Base-by-base conservation (phyloP, 331 rosid genomes). In the Dryas integrifolia region DNA sequence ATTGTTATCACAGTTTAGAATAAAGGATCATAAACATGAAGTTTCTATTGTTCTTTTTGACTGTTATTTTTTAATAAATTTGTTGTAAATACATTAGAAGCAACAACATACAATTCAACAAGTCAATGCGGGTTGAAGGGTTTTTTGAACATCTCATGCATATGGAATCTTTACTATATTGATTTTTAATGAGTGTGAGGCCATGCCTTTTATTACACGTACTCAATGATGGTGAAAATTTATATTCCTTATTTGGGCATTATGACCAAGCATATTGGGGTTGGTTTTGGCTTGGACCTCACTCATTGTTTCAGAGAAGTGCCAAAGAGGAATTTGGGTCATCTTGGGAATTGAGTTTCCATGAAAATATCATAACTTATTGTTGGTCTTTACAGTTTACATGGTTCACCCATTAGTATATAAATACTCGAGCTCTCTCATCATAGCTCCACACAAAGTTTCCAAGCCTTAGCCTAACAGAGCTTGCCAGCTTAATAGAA, bases 121-220 rank as follows among this genome's bases (percentile, higher is more conserved):
- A 14, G 75, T 70, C 56, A 57, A 44, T 13, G 44, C 13, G 35
- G 35, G 56, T 46, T 57, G 55, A 70, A 57, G 24, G 40, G 65
- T 53, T 13, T 69, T 15, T 55, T 70, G 26, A 43, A 70, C 41
- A 41, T 11, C 51, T 38, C 50, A 11, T 39, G 60, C 16, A 7
- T 53, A 53, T 67, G 72, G 72, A 38, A 49, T 67, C 58, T 35
- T 67, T 47, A 9, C 1, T 14, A 4, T 24, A 21, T 10, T 49
- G 45, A 46, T 24, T 67, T 67, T 66, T 67, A 47, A 47, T 45
- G 15, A 41, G 50, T 26, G 21, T 46, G 38, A 24, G 35, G 16
- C 12, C 18, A 26, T 65, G 41, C 21, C 35, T 63, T 64, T 15
- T 39, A 56, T 21, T 12, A 21, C 38, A 56, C 21, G 61, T 30